Conservation (phyloP, 2,329 filamentous ascomycete genomes). For the Escovopsis sp. region DNA sequence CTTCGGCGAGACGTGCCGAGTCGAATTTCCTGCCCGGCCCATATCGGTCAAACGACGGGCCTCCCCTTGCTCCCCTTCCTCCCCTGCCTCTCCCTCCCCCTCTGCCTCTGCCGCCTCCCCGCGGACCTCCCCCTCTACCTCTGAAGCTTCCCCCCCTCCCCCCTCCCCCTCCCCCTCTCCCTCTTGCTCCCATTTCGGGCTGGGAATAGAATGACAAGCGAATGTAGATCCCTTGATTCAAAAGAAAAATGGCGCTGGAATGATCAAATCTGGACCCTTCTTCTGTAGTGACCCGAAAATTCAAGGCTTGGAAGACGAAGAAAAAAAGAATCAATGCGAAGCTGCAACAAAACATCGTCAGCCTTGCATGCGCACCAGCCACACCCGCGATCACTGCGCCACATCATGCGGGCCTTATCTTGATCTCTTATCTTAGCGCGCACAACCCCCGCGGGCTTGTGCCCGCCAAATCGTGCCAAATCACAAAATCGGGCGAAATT, state of each 20-base stretch:
- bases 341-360: conserved; percentile 17
- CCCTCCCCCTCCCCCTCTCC: conserved; percentile 19
- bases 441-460: conserved; percentile 30
- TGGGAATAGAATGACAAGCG: neutral
- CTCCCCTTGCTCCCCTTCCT: conserved; percentile 10
- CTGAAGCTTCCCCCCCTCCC: conserved; percentile 14
- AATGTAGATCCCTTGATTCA: neutral
- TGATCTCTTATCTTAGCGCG: conserved; percentile 39
- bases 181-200: conserved; percentile 21
- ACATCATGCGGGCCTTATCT: conserved; percentile 16
- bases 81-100: conserved; percentile 14
- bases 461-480: conserved; percentile 26
- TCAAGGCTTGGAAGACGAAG: neutral
- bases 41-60: conserved; percentile 17
- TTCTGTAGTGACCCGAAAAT: too few relatives aligned
- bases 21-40: conserved; percentile 24
- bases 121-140: conserved; percentile 6
- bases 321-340: conserved; percentile 14
- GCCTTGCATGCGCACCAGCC: conserved; percentile 19
- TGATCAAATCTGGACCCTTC: too few relatives aligned
- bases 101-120: conserved; percentile 11
- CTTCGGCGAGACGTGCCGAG: conserved; percentile 20
- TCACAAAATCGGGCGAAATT: conserved; percentile 29
- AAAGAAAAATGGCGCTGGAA: conserved; percentile 6
- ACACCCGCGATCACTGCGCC: conserved; percentile 16